Base-by-base conservation (phyloP, 768 basidiomycete species). In the Mycena haematopus region DNA sequence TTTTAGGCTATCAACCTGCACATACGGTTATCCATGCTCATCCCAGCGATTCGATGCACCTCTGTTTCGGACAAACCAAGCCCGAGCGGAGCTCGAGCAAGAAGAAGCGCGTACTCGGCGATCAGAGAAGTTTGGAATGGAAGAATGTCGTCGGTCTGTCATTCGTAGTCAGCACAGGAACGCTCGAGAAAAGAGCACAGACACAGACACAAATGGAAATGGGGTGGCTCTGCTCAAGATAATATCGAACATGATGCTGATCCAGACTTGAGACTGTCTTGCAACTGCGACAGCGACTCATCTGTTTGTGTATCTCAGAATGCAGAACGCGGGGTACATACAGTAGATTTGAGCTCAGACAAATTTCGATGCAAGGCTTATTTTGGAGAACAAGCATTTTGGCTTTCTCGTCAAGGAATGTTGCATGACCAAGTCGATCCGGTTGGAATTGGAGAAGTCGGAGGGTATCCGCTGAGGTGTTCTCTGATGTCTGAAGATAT, bases 111-210 rank as follows among this genome's bases (percentile, higher is more conserved):
- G 65, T 95, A 95, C 72, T 95, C 93, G 3, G 80, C 91, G 0
- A 88, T 69, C 2, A 94, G 78, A 3, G 89, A 87, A 10, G 87
- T 93, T 25, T 85, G 84, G 75, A 94, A 94, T 0, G 88, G 87
- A 19, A 95, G 85, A 6, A 81, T 86, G 71, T 95, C 93, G 70
- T 94, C 93, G 33, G 92, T 94, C 92, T 93, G 66, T 47, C 42
- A 62, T 42, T 10, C n/a, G 44, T 36, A 46, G 19, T 55, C 33
- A 52, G 56, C 27, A 64, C 35, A 52, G 36, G 55, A 55, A 24
- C 38, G 15, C 25, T 35, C 49, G 40, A 40, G 25, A 36, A 36
- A 27, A 47, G 47, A 46, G 29, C n/a, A 45, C 15, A 19, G 49
- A 25, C 8, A 79, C 87, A 64, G 74, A 94, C 93, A 70, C 90